Evolutionary conservation across 2,329 filamentous ascomycete species (phyloP).

Genomic region (Penicillium paneum): DNA sequence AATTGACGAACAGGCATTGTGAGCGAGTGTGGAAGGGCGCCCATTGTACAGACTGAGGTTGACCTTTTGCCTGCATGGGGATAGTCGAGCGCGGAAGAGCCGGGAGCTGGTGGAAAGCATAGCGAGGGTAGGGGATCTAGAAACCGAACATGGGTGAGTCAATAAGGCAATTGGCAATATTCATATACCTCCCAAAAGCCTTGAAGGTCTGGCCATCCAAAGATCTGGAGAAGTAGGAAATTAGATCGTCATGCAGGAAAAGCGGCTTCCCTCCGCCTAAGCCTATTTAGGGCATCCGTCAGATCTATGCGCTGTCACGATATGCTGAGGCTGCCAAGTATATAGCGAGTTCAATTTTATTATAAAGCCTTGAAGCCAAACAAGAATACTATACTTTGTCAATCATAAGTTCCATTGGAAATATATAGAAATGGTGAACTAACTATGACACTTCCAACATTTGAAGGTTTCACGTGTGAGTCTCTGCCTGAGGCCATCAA

Average conservation of each 20-base stretch:
- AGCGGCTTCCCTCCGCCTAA: slow-evolving; percentile 9
- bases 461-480: background rate
- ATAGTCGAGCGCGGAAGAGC: slow-evolving; percentile 10
- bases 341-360: background rate
- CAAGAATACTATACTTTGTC: too few species aligned
- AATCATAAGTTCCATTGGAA: background rate
- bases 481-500: slow-evolving; percentile 1
- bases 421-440: background rate
- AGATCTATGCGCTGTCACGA: background rate
- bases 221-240: background rate
- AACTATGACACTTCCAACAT: background rate
- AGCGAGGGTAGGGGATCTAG: background rate
- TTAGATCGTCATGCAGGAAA: slow-evolving; percentile 7
- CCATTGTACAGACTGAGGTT: slow-evolving; percentile 4
- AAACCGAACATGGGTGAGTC: background rate
- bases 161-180: slow-evolving; percentile 1
- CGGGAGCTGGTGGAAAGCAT: slow-evolving; percentile 11
- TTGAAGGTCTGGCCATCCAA: background rate
- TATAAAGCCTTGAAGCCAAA: too few species aligned
- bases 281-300: slow-evolving; percentile 8
- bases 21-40: slow-evolving; percentile 4
- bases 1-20: background rate
- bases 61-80: slow-evolving; percentile 6
- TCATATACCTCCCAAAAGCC: slow-evolving; percentile 7
- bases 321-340: too few species aligned